Conservation (phyloP, 495 filamentous ascomycete genomes). For the Hyphodiscus hymeniophilus region DNA sequence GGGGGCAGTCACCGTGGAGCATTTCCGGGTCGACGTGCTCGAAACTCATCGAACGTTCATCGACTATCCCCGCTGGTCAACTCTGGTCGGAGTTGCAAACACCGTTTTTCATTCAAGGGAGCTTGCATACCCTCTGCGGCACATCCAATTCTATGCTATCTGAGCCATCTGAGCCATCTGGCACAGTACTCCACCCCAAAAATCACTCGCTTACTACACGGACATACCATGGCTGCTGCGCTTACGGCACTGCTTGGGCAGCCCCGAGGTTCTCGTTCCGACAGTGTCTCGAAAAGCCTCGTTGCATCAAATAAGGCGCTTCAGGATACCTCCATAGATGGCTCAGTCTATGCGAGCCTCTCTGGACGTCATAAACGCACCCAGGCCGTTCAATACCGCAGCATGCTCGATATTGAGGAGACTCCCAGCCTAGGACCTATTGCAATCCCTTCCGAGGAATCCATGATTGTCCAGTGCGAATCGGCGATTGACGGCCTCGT, state of each 20-base stretch:
- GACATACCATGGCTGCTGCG: conserved; percentile 9
- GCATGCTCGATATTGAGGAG: conserved; percentile 41
- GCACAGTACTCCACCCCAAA: neutral
- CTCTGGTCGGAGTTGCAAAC: neutral
- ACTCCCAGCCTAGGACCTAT: conserved; percentile 36
- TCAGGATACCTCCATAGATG: neutral
- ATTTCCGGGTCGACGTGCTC: neutral
- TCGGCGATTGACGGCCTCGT: conserved; percentile 16
- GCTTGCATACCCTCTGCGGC: neutral
- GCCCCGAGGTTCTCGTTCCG: conserved; percentile 8
- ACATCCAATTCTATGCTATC: neutral
- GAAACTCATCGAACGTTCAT: neutral
- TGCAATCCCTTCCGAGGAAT: conserved; percentile 6
- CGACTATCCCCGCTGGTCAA: neutral
- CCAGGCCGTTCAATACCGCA: conserved; percentile 31
- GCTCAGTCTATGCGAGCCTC: neutral
- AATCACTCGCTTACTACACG: neutral
- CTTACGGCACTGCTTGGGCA: conserved; percentile 4
- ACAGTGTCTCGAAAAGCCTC: conserved; percentile 5
- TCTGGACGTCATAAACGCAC: conserved; percentile 16
- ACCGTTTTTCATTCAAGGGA: neutral
- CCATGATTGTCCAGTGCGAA: conserved; percentile 11
- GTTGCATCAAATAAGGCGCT: conserved; percentile 1
- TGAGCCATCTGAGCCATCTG: neutral
- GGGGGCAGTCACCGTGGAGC: neutral